phyloP scores from a whole-genome alignment of 2,329 filamentous ascomycete genomes.

The Aspergillus vadensis region DNA sequence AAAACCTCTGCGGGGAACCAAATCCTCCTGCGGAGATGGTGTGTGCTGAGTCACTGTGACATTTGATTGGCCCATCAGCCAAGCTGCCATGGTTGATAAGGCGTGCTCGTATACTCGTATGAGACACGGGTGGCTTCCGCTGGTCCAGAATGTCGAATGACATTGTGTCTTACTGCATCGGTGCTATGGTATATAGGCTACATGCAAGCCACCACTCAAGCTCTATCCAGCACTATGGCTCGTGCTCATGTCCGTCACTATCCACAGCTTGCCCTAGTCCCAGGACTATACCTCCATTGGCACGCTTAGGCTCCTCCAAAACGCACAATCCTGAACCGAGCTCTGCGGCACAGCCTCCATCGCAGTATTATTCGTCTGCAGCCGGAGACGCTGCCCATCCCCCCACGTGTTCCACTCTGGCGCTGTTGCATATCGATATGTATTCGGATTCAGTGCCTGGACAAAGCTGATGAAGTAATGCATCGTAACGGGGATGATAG shows the following conservation, averaged over 20 bases:
- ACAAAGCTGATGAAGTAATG: constrained; percentile 31
- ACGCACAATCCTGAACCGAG: constrained; percentile 7
- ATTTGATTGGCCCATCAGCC: no score
- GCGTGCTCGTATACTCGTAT: no score
- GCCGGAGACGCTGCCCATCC: neutral
- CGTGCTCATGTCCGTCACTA: no score
- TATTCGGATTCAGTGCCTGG: constrained; percentile 25
- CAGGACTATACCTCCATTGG: constrained; percentile 13
- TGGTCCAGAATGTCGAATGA: no score
- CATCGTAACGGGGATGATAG: constrained; percentile 28
- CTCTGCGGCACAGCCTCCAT: constrained; percentile 17
- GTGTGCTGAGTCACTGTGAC: no score
- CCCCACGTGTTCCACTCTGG: constrained; percentile 18
- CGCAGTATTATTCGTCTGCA: constrained; percentile 16
- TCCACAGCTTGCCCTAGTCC: no score
- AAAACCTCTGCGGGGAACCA: neutral
- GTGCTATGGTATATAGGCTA: no score
- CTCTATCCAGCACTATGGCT: no score
- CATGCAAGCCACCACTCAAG: no score
- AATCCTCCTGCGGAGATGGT: neutral
- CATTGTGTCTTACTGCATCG: no score
- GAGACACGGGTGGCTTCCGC: no score
- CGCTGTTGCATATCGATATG: constrained; percentile 17
- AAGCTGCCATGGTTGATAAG: no score
- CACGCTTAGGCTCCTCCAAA: constrained; percentile 12